Conservation (phyloP, 2,329 filamentous ascomycete species). For the Pseudogymnoascus sp. region DNA sequence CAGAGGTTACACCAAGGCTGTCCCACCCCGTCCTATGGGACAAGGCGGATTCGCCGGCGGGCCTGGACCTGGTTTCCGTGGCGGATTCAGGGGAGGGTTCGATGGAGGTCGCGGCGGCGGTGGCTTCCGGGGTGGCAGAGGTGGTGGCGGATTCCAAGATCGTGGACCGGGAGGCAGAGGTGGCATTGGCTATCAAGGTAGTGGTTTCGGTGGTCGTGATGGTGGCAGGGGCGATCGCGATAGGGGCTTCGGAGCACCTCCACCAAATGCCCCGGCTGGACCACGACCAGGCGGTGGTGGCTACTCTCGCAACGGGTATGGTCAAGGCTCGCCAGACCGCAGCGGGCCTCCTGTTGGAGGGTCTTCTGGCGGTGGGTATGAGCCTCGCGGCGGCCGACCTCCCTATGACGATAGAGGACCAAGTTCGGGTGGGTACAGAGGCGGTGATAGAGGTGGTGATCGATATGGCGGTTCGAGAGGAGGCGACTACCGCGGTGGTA, state of each 20-base stretch:
- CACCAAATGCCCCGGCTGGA: constrained; percentile 54
- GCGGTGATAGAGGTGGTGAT: constrained; percentile 43
- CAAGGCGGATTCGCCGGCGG: constrained; percentile 48
- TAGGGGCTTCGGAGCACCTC: constrained; percentile 44
- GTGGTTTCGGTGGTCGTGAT: constrained; percentile 20
- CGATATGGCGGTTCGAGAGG: constrained; percentile 33
- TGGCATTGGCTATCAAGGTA: constrained; percentile 28
- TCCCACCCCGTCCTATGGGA: constrained; percentile 63
- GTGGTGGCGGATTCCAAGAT: constrained; percentile 24
- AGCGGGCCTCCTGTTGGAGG: constrained; percentile 21
- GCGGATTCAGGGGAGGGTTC: constrained; percentile 30
- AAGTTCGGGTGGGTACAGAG: constrained; percentile 35
- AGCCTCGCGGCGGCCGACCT: constrained; percentile 46
- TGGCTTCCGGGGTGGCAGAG: constrained; percentile 33
- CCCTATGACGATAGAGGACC: constrained; percentile 53
- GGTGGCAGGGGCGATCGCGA: constrained; percentile 17
- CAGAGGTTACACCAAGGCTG: constrained; percentile 81
- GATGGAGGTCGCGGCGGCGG: constrained; percentile 42
- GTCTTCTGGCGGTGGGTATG: constrained; percentile 43
- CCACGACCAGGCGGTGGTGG: constrained; percentile 47
- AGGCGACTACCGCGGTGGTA: constrained; percentile 20
- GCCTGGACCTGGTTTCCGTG: constrained; percentile 34
- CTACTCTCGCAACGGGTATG: constrained; percentile 32
- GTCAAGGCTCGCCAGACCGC: constrained; percentile 27
- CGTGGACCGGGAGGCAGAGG: constrained; percentile 27